These are phyloP conservation scores for Mycena rosella DNA, from an alignment of 768 basidiomycete genomes.

Conservation along the genomic window DNA sequence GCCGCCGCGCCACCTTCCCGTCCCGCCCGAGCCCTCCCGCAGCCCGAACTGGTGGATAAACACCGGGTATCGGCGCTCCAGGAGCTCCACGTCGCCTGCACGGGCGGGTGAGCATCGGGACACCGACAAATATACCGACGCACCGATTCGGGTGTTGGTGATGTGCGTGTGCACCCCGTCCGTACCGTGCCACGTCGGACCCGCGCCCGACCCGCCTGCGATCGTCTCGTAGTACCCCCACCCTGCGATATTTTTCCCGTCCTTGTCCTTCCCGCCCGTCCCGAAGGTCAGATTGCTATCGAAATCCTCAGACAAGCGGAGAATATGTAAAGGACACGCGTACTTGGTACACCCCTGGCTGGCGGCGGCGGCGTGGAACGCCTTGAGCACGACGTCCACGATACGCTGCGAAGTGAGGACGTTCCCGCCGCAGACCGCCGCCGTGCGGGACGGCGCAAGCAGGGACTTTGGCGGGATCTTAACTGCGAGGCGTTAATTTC, in stretches of 20 bases:
- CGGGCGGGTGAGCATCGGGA: neutral
- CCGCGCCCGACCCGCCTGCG: constrained; percentile 94
- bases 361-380: constrained; percentile 92
- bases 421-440: constrained; percentile 94
- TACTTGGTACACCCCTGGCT: constrained; percentile 96
- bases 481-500: constrained; percentile 56
- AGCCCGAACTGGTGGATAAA: constrained; percentile 87
- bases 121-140: neutral
- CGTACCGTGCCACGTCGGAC: constrained; percentile 90
- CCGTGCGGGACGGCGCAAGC: constrained; percentile 85
- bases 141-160: constrained; percentile 88
- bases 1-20: constrained; percentile 82
- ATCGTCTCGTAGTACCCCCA: constrained; percentile 98
- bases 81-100: constrained; percentile 85
- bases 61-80: constrained; percentile 95
- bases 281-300: constrained; percentile 90
- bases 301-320: constrained; percentile 15
- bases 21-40: constrained; percentile 76
- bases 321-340: constrained; percentile 41
- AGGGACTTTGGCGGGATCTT: constrained; percentile 84
- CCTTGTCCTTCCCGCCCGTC: constrained; percentile 85
- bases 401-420: constrained; percentile 94
- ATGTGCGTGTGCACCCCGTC: constrained; percentile 95
- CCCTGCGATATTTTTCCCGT: constrained; percentile 79
- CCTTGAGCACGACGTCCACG: constrained; percentile 93